These are phyloP conservation scores for Juglanconis oblonga DNA, from an alignment of 2,329 filamentous ascomycete genomes.

Conservation along the genomic window DNA sequence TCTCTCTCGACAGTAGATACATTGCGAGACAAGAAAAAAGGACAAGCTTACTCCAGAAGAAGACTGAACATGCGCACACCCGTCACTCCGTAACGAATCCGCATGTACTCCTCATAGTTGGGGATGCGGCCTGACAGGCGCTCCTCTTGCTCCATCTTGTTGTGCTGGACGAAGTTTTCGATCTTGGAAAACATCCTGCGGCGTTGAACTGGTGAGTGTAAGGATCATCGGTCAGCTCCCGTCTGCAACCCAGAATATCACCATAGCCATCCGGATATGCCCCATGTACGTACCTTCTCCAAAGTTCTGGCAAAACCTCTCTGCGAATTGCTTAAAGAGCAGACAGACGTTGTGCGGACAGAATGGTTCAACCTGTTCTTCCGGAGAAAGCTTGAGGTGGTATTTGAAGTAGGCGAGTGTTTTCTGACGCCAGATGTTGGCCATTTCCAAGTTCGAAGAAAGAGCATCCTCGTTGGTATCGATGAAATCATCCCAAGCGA, in stretches of 20 bases:
- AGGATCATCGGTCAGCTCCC: background rate
- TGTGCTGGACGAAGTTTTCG: conserved; percentile 17
- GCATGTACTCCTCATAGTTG: conserved; percentile 19
- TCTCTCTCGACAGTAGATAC: background rate
- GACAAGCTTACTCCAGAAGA: conserved; percentile 19
- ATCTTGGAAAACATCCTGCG: conserved; percentile 19
- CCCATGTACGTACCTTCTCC: conserved; percentile 11
- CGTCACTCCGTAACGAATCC: conserved; percentile 20
- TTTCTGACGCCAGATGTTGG: conserved; percentile 27
- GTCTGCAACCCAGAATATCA: too few species aligned
- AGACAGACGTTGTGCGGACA: conserved; percentile 17
- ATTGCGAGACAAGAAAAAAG: background rate
- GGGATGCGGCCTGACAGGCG: conserved; percentile 20
- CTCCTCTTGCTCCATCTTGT: conserved; percentile 19
- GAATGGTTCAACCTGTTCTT: conserved; percentile 11
- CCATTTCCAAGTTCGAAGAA: conserved; percentile 25
- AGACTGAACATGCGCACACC: conserved; percentile 20
- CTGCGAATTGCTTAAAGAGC: conserved; percentile 20
- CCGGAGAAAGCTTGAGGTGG: conserved; percentile 24
- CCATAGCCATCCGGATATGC: too few species aligned
- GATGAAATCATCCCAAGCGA: conserved; percentile 34
- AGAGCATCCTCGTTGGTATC: conserved; percentile 32
- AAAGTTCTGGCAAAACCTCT: conserved; percentile 17
- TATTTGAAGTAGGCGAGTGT: conserved; percentile 28
- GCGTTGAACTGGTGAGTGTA: conserved; percentile 8